Conservation (phyloP, 345 rosid species). For the Bruguiera sexangula region DNA sequence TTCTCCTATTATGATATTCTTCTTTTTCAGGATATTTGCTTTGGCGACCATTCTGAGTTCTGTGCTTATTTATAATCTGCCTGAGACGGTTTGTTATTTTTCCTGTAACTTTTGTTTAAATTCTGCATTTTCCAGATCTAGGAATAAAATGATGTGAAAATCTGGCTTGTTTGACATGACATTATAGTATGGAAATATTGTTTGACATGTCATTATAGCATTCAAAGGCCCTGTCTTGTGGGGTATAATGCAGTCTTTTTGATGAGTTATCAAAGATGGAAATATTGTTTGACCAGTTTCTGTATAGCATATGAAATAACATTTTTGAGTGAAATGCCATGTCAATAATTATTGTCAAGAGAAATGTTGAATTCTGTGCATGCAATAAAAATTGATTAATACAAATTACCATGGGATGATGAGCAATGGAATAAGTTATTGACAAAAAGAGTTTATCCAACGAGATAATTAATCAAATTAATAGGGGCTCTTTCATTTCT, state of each 20-base stretch:
- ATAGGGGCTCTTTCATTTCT: not conserved
- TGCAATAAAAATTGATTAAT: too few relatives aligned
- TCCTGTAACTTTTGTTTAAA: conserved; percentile 11
- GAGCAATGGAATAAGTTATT: too few relatives aligned
- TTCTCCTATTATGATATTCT: conserved; percentile 8
- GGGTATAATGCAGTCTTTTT: not conserved
- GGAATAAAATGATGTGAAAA: not conserved
- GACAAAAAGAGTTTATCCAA: not conserved
- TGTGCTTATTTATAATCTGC: conserved; percentile 90
- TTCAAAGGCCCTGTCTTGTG: too few relatives aligned
- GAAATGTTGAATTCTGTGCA: too few relatives aligned
- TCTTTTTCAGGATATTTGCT: conserved; percentile 82
- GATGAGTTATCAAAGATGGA: not conserved
- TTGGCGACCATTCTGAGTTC: conserved; percentile 97
- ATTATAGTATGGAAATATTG: not conserved
- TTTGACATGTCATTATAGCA: not conserved
- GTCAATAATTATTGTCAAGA: too few relatives aligned
- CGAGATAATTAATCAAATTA: not conserved
- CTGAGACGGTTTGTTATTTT: conserved; percentile 80
- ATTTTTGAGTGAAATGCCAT: too few relatives aligned
- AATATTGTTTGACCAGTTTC: not conserved
- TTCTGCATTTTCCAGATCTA: not conserved
- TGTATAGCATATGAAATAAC: too few relatives aligned
- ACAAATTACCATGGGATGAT: too few relatives aligned
- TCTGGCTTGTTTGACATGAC: not conserved